phyloP scores from a whole-genome alignment of 768 basidiomycete species.

The Pleurotus giganteus region DNA sequence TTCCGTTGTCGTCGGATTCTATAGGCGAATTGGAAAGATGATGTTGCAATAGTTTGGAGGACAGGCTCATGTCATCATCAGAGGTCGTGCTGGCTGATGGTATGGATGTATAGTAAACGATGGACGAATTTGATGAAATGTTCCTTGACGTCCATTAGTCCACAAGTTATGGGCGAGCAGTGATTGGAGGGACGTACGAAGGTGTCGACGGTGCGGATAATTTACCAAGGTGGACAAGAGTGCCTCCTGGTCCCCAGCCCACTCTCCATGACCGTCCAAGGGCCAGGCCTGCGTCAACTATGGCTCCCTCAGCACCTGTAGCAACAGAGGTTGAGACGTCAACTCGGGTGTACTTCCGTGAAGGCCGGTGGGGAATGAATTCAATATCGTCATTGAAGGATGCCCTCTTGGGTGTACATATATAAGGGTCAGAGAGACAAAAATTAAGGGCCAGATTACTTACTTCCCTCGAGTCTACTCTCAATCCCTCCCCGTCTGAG shows the following conservation, averaged over 20 bases:
- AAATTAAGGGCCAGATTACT: conserved; percentile 16
- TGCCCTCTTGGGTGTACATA: conserved; percentile 49
- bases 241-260: conserved; percentile 85
- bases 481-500: conserved; percentile 68
- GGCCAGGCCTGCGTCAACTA: conserved; percentile 81
- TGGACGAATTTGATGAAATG: conserved; percentile 56
- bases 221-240: conserved; percentile 72
- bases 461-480: conserved; percentile 63
- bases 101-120: conserved; percentile 49
- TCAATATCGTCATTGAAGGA: conserved; percentile 78
- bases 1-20: conserved; percentile 61
- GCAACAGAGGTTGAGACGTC: conserved; percentile 65
- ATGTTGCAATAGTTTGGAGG: conserved; percentile 68
- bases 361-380: conserved; percentile 66
- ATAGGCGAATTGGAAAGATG: conserved; percentile 76
- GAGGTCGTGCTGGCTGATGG: conserved; percentile 34
- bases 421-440: conserved; percentile 3
- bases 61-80: conserved; percentile 35
- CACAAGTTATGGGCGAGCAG: conserved; percentile 26
- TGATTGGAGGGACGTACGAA: conserved; percentile 41
- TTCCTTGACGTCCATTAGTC: background rate
- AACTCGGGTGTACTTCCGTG: conserved; percentile 78
- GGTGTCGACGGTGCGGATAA: conserved; percentile 58
- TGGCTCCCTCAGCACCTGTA: conserved; percentile 58
- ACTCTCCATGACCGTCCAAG: conserved; percentile 87